Percentiles rank a stretch among this genome's conserved stretches.
Conservation (phyloP, 2,329 filamentous ascomycete species). For the Nemania sp. region DNA sequence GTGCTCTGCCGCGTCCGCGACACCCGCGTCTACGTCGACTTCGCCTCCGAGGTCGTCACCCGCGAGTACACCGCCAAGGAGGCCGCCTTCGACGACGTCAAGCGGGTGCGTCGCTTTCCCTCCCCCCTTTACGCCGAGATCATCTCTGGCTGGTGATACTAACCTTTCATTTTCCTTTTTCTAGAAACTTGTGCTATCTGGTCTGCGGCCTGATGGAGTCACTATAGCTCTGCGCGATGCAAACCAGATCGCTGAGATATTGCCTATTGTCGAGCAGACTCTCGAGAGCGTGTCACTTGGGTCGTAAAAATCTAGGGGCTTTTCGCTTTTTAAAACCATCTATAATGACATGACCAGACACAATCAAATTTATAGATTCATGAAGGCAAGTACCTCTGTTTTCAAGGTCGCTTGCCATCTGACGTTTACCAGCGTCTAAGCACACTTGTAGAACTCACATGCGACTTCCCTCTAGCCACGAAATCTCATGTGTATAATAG, state of each 20-base stretch:
- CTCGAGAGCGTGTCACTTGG: constrained; percentile 51
- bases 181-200: constrained; percentile 45
- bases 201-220: constrained; percentile 61
- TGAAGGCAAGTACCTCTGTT: no score
- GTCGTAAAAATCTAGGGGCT: constrained; percentile 8
- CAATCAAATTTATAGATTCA: no score
- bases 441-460: neutral
- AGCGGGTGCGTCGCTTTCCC: constrained; percentile 56
- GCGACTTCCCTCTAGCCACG: neutral
- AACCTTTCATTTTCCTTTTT: neutral
- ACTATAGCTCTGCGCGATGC: constrained; percentile 70
- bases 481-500: neutral
- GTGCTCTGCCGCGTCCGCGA: constrained; percentile 87
- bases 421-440: neutral
- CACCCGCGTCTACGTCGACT: constrained; percentile 90
- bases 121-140: neutral
- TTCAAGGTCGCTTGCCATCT: neutral
- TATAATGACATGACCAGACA: neutral
- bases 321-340: neutral
- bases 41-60: constrained; percentile 75
- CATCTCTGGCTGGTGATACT: neutral
- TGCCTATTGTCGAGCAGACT: constrained; percentile 64
- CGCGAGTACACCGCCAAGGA: constrained; percentile 91
- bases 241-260: constrained; percentile 63
- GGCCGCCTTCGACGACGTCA: constrained; percentile 75